phyloP scores from a whole-genome alignment of 1,284 basidiomycete species.

The Melampsora americana region DNA sequence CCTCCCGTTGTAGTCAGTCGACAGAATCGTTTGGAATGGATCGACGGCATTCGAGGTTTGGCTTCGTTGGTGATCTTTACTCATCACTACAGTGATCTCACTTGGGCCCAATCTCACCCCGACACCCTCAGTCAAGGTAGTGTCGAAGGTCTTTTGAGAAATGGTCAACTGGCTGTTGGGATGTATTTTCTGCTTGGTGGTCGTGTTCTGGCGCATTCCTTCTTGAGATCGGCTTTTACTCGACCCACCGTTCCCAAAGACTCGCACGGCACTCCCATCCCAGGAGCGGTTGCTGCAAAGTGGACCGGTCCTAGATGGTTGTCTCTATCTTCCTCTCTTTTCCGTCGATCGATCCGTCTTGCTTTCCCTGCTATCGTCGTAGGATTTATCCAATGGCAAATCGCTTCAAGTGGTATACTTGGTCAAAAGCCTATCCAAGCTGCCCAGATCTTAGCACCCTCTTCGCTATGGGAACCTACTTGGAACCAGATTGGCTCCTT shows the following conservation, averaged over 20 bases:
- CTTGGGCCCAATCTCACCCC: slow-evolving; percentile 53
- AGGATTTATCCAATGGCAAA: slow-evolving; percentile 55
- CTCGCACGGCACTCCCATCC: slow-evolving; percentile 52
- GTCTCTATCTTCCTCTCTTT: slow-evolving; percentile 53
- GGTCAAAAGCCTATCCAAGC: slow-evolving; percentile 52
- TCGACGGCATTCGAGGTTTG: slow-evolving; percentile 55
- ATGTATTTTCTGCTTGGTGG: slow-evolving; percentile 56
- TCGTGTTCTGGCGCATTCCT: slow-evolving; percentile 55
- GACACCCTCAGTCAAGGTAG: slow-evolving; percentile 53
- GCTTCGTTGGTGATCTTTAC: slow-evolving; percentile 56
- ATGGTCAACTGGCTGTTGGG: slow-evolving; percentile 53
- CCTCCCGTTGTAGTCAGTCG: slow-evolving; percentile 51
- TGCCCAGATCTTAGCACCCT: slow-evolving; percentile 51
- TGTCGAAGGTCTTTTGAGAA: slow-evolving; percentile 52
- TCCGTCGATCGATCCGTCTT: slow-evolving; percentile 55
- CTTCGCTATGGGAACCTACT: slow-evolving; percentile 53
- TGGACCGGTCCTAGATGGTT: slow-evolving; percentile 53
- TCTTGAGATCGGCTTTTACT: slow-evolving; percentile 53
- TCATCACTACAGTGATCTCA: slow-evolving; percentile 55
- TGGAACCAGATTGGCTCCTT: slow-evolving; percentile 55
- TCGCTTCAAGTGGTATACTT: slow-evolving; percentile 49
- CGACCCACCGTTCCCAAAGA: slow-evolving; percentile 52
- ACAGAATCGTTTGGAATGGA: slow-evolving; percentile 55
- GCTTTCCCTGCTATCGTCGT: slow-evolving; percentile 55
- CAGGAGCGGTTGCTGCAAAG: slow-evolving; percentile 49